Evolutionary conservation across 179 eudicot genomes (phyloP), one percentile per base, ranked within the genome.

Genomic region (Actinidia chinensis): DNA sequence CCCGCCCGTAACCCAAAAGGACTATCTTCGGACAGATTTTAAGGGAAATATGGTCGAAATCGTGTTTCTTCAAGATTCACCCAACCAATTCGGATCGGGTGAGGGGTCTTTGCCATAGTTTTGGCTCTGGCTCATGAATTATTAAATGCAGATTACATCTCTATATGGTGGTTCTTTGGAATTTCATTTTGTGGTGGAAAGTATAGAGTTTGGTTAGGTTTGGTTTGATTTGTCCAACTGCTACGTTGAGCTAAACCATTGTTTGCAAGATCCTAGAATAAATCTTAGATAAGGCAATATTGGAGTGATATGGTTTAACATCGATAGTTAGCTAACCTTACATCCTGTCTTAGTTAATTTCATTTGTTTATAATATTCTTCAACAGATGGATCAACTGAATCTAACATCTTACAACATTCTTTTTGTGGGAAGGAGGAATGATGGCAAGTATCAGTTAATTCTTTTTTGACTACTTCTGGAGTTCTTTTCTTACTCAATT

Each of bases 81-180:
- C 33, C 33, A 28, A 28, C 33, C 33, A 28, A 2, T 28, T 28
- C 2, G 33, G 33, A 28, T 28, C 33, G 33, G 33, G 2, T 28
- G 33, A 28, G 1, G 33, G 33, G 33, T 28, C 33, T 28, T 28
- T n/a, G 52, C 25, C 43, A 8, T 76, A 23, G 61, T 71, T 43
- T 7, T 78, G 11, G 10, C 74, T 28, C 18, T 54, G 60, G 67
- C 66, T 69, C 65, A 78, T 79, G 52, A 36, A 55, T 80, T 33
- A 59, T 22, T 71, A 67, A 50, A 68, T 88, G 87, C 97, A 95
- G 99, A 89, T 95, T 77, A 95, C 98, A 44, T 87, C 98, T 65
- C 84, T 95, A 22, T 95, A 95, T 79, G 98, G 99, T 68, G 99
- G 99, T 52, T 88, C 95, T 22, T 67, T 93, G 83, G 98, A 95